These are phyloP conservation scores for Cystofilobasidium ferigula DNA, from an alignment of 768 basidiomycete species.

Conservation along the genomic window DNA sequence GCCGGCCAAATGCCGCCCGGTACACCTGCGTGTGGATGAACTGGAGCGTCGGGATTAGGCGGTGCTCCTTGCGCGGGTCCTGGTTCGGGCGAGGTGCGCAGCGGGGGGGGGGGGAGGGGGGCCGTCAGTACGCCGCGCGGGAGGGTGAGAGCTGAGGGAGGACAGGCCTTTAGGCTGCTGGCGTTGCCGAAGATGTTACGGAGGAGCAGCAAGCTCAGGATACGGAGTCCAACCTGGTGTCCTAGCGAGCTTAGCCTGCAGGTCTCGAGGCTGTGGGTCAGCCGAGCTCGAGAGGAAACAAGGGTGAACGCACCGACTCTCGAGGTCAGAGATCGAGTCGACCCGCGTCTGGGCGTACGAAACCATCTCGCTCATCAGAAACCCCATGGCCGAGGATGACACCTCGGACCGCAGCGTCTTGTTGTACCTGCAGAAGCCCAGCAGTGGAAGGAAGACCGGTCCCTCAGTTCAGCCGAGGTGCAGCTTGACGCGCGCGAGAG, in stretches of 20 bases:
- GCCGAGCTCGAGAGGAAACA: not conserved
- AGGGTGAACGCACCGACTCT: conserved; percentile 58
- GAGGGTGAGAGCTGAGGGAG: not conserved
- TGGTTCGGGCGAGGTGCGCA: conserved; percentile 39
- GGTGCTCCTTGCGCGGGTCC: conserved; percentile 82
- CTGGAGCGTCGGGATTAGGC: conserved; percentile 83
- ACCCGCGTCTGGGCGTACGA: conserved; percentile 95
- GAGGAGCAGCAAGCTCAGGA: conserved; percentile 45
- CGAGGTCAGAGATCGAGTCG: conserved; percentile 85
- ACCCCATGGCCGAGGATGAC: conserved; percentile 68
- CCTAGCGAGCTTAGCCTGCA: conserved; percentile 78
- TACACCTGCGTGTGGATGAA: conserved; percentile 91
- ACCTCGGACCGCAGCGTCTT: conserved; percentile 78
- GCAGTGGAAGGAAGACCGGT: not conserved
- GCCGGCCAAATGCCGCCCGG: conserved; percentile 82
- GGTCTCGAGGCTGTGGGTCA: not conserved
- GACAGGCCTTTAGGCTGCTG: conserved; percentile 30
- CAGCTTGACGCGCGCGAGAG: too few relatives aligned
- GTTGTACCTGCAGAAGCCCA: conserved; percentile 40
- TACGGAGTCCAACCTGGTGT: conserved; percentile 76
- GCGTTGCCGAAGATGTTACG: conserved; percentile 33
- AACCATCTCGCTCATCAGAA: conserved; percentile 84
- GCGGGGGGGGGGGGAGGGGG: not conserved
- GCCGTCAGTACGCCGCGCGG: not conserved
- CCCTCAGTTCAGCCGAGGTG: too few relatives aligned